These are phyloP conservation scores for Globisporangium ultimum DNA, from an alignment of 352 stramenopile species.

Conservation along the genomic window DNA sequence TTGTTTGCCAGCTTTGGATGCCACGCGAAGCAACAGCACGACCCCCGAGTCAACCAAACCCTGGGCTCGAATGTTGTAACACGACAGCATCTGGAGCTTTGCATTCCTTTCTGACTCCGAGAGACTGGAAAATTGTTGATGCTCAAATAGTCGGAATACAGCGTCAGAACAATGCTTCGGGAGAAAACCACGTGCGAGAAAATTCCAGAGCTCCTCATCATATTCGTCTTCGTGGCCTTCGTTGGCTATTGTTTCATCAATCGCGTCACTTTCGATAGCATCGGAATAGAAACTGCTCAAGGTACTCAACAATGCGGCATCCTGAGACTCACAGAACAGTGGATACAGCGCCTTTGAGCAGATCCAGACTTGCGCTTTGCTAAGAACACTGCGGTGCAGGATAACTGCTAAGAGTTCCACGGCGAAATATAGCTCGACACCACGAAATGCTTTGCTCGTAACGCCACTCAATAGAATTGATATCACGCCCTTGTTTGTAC, in stretches of 20 bases:
- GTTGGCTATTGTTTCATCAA: conserved; percentile 31
- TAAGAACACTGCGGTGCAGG: conserved; percentile 47
- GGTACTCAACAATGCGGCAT: conserved; percentile 47
- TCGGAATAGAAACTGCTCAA: conserved; percentile 66
- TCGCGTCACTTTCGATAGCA: conserved; percentile 48
- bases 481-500: conserved; percentile 37
- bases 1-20: conserved; percentile 45
- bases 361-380: conserved; percentile 46
- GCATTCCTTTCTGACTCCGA: background rate
- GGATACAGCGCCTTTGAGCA: conserved; percentile 45
- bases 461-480: conserved; percentile 33
- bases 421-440: conserved; percentile 60
- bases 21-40: conserved; percentile 59
- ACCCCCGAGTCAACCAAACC: conserved; percentile 60
- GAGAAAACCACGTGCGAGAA: conserved; percentile 44
- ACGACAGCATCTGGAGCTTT: conserved; percentile 54
- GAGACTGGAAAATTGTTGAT: conserved; percentile 18
- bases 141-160: conserved; percentile 49
- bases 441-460: conserved; percentile 25
- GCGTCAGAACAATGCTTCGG: conserved; percentile 24
- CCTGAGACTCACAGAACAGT: conserved; percentile 26
- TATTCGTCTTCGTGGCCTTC: conserved; percentile 14
- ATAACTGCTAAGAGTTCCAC: conserved; percentile 63
- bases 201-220: conserved; percentile 42
- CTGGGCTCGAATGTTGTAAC: conserved; percentile 66